Base-by-base conservation (phyloP, 1,139 yeast genomes). In the Saccharomyces hybrid region DNA sequence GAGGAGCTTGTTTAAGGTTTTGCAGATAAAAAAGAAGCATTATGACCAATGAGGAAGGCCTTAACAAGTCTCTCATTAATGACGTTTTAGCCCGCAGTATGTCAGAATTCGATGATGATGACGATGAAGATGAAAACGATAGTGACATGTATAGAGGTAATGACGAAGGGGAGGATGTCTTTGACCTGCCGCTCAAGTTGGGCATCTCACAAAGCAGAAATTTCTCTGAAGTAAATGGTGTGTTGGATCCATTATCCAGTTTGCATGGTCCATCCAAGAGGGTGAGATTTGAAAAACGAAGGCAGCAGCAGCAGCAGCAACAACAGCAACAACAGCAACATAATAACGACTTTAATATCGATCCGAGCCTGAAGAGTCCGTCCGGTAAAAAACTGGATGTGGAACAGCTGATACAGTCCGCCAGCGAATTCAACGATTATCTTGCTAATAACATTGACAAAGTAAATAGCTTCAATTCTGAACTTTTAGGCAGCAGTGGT, bases 371-470 rank as follows among this genome's bases (percentile, higher is more conserved):
- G 51, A 32, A 56, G 9, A 57, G 57, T 31, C 55, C 55, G 29
- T 31, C 52, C 20, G 47, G 51, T 41, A 55, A 56, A 25, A 66
- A 57, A 54, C 59, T 50, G 50, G 59, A 60, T 41, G 59, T 68
- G 5, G 71, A 68, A 51, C 67, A 67, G 47, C 56, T 68, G 16
- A 55, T 68, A 13, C 64, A 64, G 49, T 60, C 60, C 49, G 70
- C 71, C 4, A 61, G 58, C 44, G 64, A 62, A 42, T 60, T 63
- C 26, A 67, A 68, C 48, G 62, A 61, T 27, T 64, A 62, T 46
- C 48, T 66, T 46, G 65, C 62, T 11, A 63, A 62, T 27, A 66
- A 63, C 54, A 48, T 66, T 49, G 64, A 64, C 23, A 62, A 60
- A 26, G 58, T 64, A 9, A 59, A 59, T 31, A 57, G 61, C 5